Base-by-base conservation (phyloP, 2,329 filamentous ascomycete species). In the Penicillium fuscoglaucum region DNA sequence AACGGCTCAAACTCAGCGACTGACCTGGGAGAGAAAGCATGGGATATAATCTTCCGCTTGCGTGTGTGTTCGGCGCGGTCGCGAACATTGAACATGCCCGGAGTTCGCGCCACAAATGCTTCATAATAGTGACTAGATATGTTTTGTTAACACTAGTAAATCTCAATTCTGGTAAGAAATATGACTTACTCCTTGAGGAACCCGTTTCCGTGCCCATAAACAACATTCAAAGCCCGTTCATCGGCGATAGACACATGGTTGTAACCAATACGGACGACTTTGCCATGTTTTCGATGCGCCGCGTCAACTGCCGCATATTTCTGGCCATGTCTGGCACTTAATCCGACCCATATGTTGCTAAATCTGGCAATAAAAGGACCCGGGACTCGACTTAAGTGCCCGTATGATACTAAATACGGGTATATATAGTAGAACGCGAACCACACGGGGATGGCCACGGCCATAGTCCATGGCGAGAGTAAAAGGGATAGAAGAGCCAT, bases 301-400 rank as follows among this genome's bases (percentile, higher is more conserved):
- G 69, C 24, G 81, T 78, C 79, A 76, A 82, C 48, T 71, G 71
- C 40, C 68, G 72, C 62, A 43, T 60, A 67, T 40, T 65, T 66
- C 39, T 59, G 54, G 4, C 65, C 64, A 33, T 49, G 52, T 41
- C 59, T 56, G 9, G 62, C 64, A 33, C 62, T 53, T 21, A 62
- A 17, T 37, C 56, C 62, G 21, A 67, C 56, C 65, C 65, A 67
- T 19, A 63, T 35, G 37, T 67, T 67, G 47, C 62, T 66, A 10
- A 66, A 64, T 43, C 61, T 67, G 6, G 63, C 62, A 24, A 52
- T 19, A 21, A 65, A 58, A 10, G 65, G 64, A 0, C 65, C 65
- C 17, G 65, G 65, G 3, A 67, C 51, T 15, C 2, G 44, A 17
- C 35, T 41, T 21, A 67, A 50, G 13, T 52, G 24, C 3, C 44